Percentiles rank a stretch among this genome's conserved stretches.
Conservation (phyloP, 768 basidiomycete genomes). For the Leucocoprinus birnbaumii region DNA sequence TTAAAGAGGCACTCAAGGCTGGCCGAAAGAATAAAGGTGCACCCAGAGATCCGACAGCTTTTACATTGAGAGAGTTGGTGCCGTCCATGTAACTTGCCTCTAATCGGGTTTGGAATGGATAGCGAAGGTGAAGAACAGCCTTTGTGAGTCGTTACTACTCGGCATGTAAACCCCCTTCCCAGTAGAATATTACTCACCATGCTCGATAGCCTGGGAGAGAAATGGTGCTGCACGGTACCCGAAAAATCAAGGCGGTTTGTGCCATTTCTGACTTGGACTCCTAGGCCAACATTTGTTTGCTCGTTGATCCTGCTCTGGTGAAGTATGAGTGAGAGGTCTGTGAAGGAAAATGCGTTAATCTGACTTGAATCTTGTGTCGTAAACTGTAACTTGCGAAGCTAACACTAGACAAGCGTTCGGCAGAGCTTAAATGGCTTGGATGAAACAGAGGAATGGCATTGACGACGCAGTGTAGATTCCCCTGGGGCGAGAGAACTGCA, state of each 20-base stretch:
- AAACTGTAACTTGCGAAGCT: slow-evolving; percentile 7
- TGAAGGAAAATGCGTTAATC: neutral
- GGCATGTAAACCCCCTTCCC: neutral
- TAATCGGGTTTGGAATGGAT: slow-evolving; percentile 37
- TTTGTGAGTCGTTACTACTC: slow-evolving; percentile 16
- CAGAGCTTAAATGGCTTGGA: neutral
- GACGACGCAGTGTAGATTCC: slow-evolving; percentile 40
- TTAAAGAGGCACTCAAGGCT: slow-evolving; percentile 36
- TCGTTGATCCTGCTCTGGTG: slow-evolving; percentile 45
- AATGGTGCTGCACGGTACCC: slow-evolving; percentile 76
- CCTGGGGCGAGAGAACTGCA: slow-evolving; percentile 40
- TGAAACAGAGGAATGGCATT: slow-evolving; percentile 36
- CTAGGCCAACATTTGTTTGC: slow-evolving; percentile 40
- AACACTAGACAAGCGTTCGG: slow-evolving; percentile 1
- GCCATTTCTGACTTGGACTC: slow-evolving; percentile 21
- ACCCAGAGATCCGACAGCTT: slow-evolving; percentile 32
- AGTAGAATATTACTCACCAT: slow-evolving; percentile 31
- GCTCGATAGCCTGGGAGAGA: slow-evolving; percentile 59
- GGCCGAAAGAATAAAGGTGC: slow-evolving; percentile 28
- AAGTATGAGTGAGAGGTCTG: neutral
- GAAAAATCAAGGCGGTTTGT: slow-evolving; percentile 40
- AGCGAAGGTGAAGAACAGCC: slow-evolving; percentile 37
- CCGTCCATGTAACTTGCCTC: slow-evolving; percentile 47
- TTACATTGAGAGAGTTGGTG: slow-evolving; percentile 41
- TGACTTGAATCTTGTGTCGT: slow-evolving; percentile 13